phyloP scores from a whole-genome alignment of 768 basidiomycete genomes.

The Kondoa subrosea region DNA sequence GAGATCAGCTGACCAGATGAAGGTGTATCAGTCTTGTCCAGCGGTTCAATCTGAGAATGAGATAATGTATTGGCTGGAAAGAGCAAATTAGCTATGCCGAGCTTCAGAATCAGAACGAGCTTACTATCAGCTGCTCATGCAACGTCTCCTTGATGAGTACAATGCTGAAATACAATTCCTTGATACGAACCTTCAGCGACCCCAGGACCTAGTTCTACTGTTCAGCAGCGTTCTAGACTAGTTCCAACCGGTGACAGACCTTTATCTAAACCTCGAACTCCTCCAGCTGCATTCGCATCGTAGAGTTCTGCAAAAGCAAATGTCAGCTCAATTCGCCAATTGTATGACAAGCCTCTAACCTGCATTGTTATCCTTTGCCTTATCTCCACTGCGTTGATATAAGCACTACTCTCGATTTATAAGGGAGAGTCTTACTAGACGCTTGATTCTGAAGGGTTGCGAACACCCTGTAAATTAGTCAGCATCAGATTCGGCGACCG shows the following conservation, averaged over 20 bases:
- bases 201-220: not conserved
- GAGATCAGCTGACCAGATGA: not conserved
- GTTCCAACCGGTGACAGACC: not conserved
- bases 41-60: not conserved
- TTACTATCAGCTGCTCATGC: not conserved
- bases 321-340: not conserved
- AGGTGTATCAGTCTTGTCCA: not conserved
- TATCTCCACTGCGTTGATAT: not conserved
- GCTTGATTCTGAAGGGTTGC: not conserved
- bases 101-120: not conserved
- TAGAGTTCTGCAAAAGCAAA: not conserved
- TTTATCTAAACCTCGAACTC: not conserved
- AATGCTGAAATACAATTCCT: not conserved
- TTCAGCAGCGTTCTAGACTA: not conserved
- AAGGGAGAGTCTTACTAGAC: not conserved
- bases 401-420: not conserved
- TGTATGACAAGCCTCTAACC: not conserved
- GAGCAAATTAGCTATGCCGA: not conserved
- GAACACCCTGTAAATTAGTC: not conserved
- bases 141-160: not conserved
- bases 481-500: not conserved
- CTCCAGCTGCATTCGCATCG: conserved; percentile 2
- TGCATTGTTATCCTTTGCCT: conserved; percentile 1
- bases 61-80: not conserved
- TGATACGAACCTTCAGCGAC: not conserved